Conservation (phyloP, 2,329 filamentous ascomycete genomes). For the Intubia oerlemansii region DNA sequence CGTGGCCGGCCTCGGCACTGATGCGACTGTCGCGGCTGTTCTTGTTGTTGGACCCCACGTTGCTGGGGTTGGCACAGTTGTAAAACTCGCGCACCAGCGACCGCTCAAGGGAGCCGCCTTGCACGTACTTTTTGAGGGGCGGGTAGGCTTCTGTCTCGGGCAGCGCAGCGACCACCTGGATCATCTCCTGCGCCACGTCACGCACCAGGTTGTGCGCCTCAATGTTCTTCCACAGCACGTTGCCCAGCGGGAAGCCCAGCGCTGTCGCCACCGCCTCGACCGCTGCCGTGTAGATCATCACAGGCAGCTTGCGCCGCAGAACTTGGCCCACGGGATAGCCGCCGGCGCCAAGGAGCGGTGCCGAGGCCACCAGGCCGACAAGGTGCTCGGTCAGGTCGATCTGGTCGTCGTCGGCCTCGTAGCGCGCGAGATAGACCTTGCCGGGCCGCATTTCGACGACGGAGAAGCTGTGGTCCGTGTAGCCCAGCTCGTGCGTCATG, state of each 20-base stretch:
- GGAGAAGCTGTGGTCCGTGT: constrained; percentile 8
- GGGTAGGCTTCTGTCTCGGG: constrained; percentile 50
- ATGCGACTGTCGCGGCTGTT: background rate
- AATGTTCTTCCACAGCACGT: constrained; percentile 45
- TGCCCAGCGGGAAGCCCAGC: constrained; percentile 49
- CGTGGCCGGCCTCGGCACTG: background rate
- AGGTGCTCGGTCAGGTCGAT: constrained; percentile 24
- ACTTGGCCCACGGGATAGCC: constrained; percentile 38
- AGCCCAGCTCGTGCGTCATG: constrained; percentile 24
- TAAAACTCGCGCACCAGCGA: constrained; percentile 25
- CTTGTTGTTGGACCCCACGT: background rate
- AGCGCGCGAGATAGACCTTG: constrained; percentile 14
- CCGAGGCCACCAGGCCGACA: constrained; percentile 38
- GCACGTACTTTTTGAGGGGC: constrained; percentile 32
- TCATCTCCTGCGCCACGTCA: constrained; percentile 56
- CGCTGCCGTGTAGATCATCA: constrained; percentile 52
- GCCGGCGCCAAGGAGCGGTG: constrained; percentile 38
- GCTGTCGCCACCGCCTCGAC: constrained; percentile 68
- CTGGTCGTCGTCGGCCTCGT: constrained; percentile 1
- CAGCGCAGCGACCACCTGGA: constrained; percentile 45
- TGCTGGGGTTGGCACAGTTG: background rate
- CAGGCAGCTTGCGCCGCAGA: constrained; percentile 55
- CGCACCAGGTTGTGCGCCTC: constrained; percentile 43
- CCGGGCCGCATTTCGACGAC: constrained; percentile 13
- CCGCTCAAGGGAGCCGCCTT: constrained; percentile 38